Percentiles rank a stretch among this genome's conserved stretches.
Evolutionary conservation across 78 protist species (phyloP).

Genomic region (Isochrysis galbana): DNA sequence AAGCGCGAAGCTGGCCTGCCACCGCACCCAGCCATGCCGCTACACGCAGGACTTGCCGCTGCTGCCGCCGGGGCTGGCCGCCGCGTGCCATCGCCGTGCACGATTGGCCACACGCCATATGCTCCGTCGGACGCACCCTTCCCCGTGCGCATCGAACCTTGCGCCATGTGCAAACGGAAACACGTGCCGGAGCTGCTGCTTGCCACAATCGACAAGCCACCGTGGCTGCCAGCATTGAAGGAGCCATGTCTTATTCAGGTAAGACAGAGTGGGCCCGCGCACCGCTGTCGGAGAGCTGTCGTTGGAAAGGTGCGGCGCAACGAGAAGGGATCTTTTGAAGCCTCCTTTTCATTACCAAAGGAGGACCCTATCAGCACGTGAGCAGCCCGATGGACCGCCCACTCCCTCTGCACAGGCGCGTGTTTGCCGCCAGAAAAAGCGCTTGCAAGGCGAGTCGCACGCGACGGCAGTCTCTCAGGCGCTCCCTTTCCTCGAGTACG

Average conservation of each 20-base stretch:
- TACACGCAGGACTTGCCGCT: too few relatives aligned
- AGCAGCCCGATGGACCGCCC: not conserved
- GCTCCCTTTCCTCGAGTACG: slow-evolving; percentile 86
- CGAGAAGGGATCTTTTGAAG: not conserved
- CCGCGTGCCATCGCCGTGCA: not conserved
- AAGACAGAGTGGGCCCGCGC: too few relatives aligned
- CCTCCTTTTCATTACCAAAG: too few relatives aligned
- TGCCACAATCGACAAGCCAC: slow-evolving; percentile 66
- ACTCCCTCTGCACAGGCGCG: not conserved
- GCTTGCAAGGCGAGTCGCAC: slow-evolving; percentile 54
- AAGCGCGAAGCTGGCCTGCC: too few relatives aligned
- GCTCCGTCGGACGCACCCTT: slow-evolving; percentile 12
- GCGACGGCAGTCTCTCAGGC: slow-evolving; percentile 67
- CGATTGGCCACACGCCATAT: not conserved
- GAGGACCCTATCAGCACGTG: too few relatives aligned
- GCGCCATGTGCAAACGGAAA: slow-evolving; percentile 63
- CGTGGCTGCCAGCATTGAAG: not conserved
- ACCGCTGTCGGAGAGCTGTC: too few relatives aligned
- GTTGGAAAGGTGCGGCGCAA: too few relatives aligned
- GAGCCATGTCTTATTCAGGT: not conserved
- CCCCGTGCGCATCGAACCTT: slow-evolving; percentile 13
- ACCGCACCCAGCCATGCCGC: too few relatives aligned
- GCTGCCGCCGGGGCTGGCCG: not conserved
- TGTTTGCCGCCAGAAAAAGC: slow-evolving; percentile 20
- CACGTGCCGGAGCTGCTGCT: slow-evolving; percentile 73